phyloP scores from a whole-genome alignment of 352 stramenopile genomes.

The Pythium insidiosum region DNA sequence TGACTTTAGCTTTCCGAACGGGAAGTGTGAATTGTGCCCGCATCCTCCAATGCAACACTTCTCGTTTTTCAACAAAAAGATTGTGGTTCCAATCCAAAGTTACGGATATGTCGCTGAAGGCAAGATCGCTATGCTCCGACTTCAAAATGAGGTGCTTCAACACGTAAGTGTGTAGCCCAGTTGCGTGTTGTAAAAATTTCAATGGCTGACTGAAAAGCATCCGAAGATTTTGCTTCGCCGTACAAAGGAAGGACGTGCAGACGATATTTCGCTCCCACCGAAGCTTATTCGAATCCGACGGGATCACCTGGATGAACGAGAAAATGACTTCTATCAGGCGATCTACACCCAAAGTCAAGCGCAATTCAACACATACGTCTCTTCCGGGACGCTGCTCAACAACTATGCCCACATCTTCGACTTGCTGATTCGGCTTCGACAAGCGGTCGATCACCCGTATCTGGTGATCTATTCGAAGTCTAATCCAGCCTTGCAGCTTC shows the following conservation, averaged over 20 bases:
- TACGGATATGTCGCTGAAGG: conserved; percentile 92
- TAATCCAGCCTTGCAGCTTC: conserved; percentile 69
- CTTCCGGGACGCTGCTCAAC: conserved; percentile 96
- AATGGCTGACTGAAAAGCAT: too few species aligned
- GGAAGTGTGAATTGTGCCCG: conserved; percentile 88
- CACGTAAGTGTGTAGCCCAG: conserved; percentile 60
- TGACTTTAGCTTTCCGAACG: conserved; percentile 44
- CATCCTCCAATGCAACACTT: conserved; percentile 96
- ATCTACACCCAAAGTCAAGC: conserved; percentile 97
- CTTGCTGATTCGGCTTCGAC: conserved; percentile 95
- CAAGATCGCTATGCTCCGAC: conserved; percentile 92
- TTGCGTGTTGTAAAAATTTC: too few species aligned
- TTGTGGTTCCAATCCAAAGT: conserved; percentile 97
- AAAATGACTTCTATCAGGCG: conserved; percentile 99
- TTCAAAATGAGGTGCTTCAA: conserved; percentile 92
- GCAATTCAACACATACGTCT: conserved; percentile 98
- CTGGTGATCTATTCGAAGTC: conserved; percentile 90
- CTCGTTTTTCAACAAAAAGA: conserved; percentile 97
- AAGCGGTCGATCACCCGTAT: conserved; percentile 98
- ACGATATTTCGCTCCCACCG: conserved; percentile 88
- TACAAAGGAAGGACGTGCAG: conserved; percentile 97
- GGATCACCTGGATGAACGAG: conserved; percentile 80
- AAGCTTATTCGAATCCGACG: conserved; percentile 86
- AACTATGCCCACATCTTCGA: conserved; percentile 99
- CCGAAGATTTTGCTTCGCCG: conserved; percentile 92